phyloP scores from a whole-genome alignment of 495 filamentous ascomycete genomes.

The Trichoderma gamsii region DNA sequence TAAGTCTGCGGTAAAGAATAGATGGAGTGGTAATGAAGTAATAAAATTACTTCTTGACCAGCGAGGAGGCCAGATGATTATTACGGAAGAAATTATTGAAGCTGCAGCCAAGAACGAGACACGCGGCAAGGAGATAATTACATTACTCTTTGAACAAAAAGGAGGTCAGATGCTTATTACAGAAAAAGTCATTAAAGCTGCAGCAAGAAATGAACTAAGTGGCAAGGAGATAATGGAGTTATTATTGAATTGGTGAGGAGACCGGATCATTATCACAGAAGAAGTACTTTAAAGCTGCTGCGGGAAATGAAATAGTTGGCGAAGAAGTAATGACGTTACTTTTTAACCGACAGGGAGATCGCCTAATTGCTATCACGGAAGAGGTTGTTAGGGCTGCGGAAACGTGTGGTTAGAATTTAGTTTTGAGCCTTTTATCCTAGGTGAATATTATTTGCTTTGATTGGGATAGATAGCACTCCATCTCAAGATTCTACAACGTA shows the following conservation, averaged over 20 bases:
- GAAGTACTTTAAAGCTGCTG: background rate
- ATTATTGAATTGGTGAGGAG: conserved; percentile 15
- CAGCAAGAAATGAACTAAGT: conserved; percentile 15
- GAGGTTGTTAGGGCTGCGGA: background rate
- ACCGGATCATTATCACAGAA: background rate
- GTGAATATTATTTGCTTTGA: too few species aligned
- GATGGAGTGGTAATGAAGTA: background rate
- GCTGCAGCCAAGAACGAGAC: background rate
- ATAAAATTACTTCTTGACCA: background rate
- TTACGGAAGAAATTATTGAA: background rate
- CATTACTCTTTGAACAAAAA: conserved; percentile 16
- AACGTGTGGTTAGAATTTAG: background rate
- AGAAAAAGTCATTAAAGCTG: conserved; percentile 21
- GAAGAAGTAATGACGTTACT: background rate
- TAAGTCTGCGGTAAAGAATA: background rate
- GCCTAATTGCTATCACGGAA: background rate
- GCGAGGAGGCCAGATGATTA: background rate
- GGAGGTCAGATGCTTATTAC: conserved; percentile 18
- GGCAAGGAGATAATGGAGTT: background rate
- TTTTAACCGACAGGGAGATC: background rate
- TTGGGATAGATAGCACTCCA: too few species aligned
- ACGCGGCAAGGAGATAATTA: background rate
- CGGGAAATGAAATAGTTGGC: background rate
- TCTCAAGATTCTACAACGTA: too few species aligned
- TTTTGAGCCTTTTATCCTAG: too few species aligned